Base-by-base conservation (phyloP, 495 filamentous ascomycete species). In the Beverwykella pulmonaria region DNA sequence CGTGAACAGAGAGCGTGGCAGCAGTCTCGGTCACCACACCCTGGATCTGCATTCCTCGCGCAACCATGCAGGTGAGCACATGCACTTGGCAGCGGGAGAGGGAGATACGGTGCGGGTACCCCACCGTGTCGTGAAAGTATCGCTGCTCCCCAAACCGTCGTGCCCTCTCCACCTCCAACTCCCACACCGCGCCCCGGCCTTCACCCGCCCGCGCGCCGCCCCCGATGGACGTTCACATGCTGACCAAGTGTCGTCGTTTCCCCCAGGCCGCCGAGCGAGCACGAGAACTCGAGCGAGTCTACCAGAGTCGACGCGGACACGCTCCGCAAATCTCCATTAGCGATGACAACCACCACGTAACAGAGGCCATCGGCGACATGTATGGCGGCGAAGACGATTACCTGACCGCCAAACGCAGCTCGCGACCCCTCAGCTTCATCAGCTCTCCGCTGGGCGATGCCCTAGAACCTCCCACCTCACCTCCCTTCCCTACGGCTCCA, bases 321-420 rank as follows among this genome's bases (percentile, higher is more conserved):
- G 80, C 76, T 50, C 80, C 88, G 62, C 82, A 88, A 66, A 76
- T 90, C 62, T 90, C 88, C 63, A 90, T 91, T 70, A 89, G 88
- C 77, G 88, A 91, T 72, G 86, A 89, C 68, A 91, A 85, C 77
- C 93, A 98, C 81, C 94, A 98, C 86, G 93, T 97, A 75, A 98
- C 94, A 39, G 94, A 98, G 74, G 91, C 93, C 49, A 97, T 98
- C 74, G 93, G 92, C 39, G 92, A 94, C 74, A 88, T 97, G 87
- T 98, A 98, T 79, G 91, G 88, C 71, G 89, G 93, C 74, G 86
- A 90, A 10, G 52, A 54, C 75, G 88, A 92, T 72, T 85, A 90
- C 69, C 77, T 74, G 61, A 57, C 54, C 23, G 19, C 20, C 50
- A 77, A 71, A 29, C 73, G 72, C 53, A 82, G 88, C 47, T 79